Base-by-base conservation (phyloP, 208 protist genomes). In the Leishmania turanica region DNA sequence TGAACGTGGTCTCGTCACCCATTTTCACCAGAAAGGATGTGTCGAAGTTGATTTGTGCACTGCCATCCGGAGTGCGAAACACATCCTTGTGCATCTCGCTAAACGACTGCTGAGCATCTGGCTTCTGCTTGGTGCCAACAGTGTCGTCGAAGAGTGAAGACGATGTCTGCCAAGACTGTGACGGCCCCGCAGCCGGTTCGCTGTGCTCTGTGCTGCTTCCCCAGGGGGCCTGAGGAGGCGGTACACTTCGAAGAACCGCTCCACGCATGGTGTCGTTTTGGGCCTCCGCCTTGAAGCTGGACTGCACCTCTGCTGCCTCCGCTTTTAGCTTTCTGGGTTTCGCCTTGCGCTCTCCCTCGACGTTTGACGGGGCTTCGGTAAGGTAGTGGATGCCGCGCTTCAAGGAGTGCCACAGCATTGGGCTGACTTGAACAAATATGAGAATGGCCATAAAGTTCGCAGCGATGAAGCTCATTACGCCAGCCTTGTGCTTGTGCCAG, bases 21-120 rank as follows among this genome's bases (percentile, higher is more conserved):
- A 96, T 96, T 77, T 94, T 94, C 37, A 96, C 92, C 54, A 91
- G 58, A 84, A 96, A 96, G 7, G 93, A 95, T 5, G 89, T 88
- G 34, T 90, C 79, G 77, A 94, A 93, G 75, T 90, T 84, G 15
- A 86, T 51, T 53, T 82, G 62, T 58, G 74, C 58, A 40, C 68
- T 79, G 3, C 77, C 78, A 64, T 79, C 60, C 3, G 66, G 6
- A 6, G 70, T 76, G 54, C 80, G 81, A 60, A 88, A 88, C 6
- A 84, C 42, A 34, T 81, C 78, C 40, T 81, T 65, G 74, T 85
- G 84, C 77, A 85, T 80, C 9, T 74, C 69, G 54, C 83, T 82
- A 49, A 84, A 84, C 13, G 37, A 54, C n/a, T 87, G 53, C 51
- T 82, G 77, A 5, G 75, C 73, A 42, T 83, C 69, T 19, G 24